Conservation (phyloP, 106 monocot species). For the Dendrobium officinale region DNA sequence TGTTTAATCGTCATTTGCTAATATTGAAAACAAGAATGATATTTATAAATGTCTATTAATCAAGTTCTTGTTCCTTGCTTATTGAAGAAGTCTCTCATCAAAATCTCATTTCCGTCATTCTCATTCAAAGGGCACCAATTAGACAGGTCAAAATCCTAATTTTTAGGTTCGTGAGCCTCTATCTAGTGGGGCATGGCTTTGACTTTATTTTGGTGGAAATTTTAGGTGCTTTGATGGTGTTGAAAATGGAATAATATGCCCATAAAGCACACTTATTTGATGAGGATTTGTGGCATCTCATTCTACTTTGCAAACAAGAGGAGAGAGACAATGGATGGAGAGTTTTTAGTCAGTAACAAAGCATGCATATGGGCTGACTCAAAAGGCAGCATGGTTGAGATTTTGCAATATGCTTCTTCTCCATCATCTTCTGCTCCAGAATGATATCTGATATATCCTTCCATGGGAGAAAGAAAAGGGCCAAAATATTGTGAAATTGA, state of each 20-base stretch:
- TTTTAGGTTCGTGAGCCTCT: background rate
- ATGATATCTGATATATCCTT: background rate
- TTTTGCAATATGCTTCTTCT: background rate
- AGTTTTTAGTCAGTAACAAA: background rate
- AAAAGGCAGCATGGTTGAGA: background rate
- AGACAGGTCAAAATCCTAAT: background rate
- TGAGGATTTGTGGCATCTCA: background rate
- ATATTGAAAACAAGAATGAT: too few relatives aligned
- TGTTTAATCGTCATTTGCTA: too few relatives aligned
- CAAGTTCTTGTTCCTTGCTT: background rate
- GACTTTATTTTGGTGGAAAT: too few relatives aligned
- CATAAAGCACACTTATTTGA: background rate
- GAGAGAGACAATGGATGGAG: background rate
- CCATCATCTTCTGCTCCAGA: background rate
- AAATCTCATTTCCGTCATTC: background rate
- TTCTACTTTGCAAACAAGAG: background rate
- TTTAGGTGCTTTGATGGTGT: background rate
- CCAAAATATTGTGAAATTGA: background rate
- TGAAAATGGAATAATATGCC: background rate
- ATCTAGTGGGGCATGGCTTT: too few relatives aligned
- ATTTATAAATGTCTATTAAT: too few relatives aligned
- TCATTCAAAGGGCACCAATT: background rate
- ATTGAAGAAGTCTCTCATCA: background rate
- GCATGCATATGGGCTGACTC: too few relatives aligned
- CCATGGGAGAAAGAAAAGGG: background rate